phyloP scores from a whole-genome alignment of 768 basidiomycete genomes.

The Collybiopsis confluens region DNA sequence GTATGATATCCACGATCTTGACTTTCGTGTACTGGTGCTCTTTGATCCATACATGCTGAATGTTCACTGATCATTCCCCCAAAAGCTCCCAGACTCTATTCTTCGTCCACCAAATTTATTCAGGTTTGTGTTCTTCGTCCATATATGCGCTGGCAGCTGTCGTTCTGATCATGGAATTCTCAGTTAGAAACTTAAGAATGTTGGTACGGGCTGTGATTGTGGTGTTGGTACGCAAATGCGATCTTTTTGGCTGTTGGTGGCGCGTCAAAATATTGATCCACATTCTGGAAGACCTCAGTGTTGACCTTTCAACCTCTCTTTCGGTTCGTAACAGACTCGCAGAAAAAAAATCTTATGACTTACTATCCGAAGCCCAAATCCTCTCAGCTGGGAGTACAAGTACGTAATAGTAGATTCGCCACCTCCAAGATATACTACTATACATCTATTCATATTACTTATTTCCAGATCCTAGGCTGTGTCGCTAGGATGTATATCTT shows the following conservation, averaged over 20 bases:
- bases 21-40: constrained; percentile 31
- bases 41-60: neutral
- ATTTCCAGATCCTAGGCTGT: constrained; percentile 20
- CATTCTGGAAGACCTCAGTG: too few relatives aligned
- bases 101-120: constrained; percentile 38
- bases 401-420: constrained; percentile 7
- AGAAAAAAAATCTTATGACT: neutral
- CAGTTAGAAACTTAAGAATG: too few relatives aligned
- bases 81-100: constrained; percentile 40
- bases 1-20: constrained; percentile 37
- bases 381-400: constrained; percentile 24
- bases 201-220: neutral
- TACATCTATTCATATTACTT: neutral
- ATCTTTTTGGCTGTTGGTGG: too few relatives aligned
- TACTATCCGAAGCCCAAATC: neutral
- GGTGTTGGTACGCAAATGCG: neutral
- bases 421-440: neutral
- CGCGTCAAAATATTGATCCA: too few relatives aligned
- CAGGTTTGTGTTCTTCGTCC: constrained; percentile 21
- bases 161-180: neutral
- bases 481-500: constrained; percentile 31
- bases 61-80: neutral
- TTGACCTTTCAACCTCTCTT: constrained; percentile 26
- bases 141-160: too few relatives aligned
- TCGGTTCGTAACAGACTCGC: constrained; percentile 17